Evolutionary conservation across 495 filamentous ascomycete species (phyloP).

Genomic region (Aspergillus mulundensis): DNA sequence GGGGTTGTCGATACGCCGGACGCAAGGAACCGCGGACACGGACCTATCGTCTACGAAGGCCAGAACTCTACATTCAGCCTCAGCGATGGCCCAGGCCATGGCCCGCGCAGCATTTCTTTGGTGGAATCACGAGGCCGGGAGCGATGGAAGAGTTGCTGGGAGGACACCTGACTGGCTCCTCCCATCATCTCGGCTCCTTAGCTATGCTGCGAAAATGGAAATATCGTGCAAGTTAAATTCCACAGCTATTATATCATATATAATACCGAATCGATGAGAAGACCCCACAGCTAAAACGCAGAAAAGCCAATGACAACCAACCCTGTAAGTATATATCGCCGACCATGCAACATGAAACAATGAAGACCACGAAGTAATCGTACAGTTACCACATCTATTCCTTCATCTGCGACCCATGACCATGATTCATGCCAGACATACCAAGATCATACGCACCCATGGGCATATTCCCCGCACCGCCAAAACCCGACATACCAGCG

Average conservation of each 20-base stretch:
- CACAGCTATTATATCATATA: not conserved
- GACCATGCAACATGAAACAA: conserved; percentile 7
- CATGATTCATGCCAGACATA: conserved; percentile 21
- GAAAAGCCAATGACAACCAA: not conserved
- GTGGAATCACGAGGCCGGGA: too few relatives aligned
- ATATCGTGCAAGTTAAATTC: not conserved
- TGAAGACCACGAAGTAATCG: not conserved
- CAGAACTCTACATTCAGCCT: too few relatives aligned
- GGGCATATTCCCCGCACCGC: conserved; percentile 22
- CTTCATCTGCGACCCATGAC: conserved; percentile 13
- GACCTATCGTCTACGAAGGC: too few relatives aligned
- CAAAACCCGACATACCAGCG: conserved; percentile 25
- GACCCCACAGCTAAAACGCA: not conserved
- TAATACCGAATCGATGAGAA: not conserved
- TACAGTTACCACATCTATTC: not conserved
- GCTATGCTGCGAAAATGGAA: too few relatives aligned
- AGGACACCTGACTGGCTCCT: too few relatives aligned
- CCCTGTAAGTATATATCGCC: not conserved
- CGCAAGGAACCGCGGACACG: too few relatives aligned
- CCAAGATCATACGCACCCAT: conserved; percentile 32
- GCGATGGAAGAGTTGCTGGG: too few relatives aligned
- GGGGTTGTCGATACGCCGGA: too few relatives aligned
- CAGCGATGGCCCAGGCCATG: too few relatives aligned
- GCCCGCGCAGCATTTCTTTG: too few relatives aligned
- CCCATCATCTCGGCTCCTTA: too few relatives aligned